Percentiles rank a stretch among this genome's conserved stretches.
Conservation (phyloP, 306 rosid species). For the Sechiopsis laciniata region DNA sequence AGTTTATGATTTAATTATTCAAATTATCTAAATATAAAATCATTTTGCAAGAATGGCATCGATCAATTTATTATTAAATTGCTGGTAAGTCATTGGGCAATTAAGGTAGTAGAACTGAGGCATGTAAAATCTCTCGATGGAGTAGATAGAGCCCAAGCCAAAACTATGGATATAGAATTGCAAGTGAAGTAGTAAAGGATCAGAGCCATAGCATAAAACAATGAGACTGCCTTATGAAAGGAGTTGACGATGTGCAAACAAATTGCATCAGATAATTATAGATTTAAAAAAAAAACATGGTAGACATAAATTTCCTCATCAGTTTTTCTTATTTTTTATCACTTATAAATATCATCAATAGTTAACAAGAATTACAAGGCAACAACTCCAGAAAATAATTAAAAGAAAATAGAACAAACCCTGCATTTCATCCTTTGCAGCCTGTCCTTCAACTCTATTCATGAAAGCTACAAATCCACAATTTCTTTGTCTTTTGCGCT, state of each 20-base stretch:
- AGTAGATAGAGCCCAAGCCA: slow-evolving; percentile 4
- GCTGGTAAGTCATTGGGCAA: no score
- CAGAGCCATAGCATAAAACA: not conserved
- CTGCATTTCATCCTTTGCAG: slow-evolving; percentile 99
- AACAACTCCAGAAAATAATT: not conserved
- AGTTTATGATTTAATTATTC: not conserved
- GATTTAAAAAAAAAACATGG: not conserved
- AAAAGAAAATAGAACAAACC: slow-evolving; percentile 42
- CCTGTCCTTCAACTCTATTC: slow-evolving; percentile 98
- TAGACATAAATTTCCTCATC: not conserved
- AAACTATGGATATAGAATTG: not conserved
- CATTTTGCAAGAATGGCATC: not conserved
- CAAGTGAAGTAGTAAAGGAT: no score
- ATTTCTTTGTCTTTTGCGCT: slow-evolving; percentile 93
- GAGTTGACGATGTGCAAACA: not conserved
- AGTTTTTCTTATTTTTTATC: no score
- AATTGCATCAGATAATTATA: not conserved
- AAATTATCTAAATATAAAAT: not conserved
- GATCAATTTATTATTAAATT: no score
- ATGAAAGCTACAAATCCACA: slow-evolving; percentile 99
- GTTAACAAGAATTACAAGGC: not conserved
- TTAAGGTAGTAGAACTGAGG: not conserved
- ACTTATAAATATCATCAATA: no score
- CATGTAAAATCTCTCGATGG: not conserved
- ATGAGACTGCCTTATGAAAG: not conserved